Conservation (phyloP, 2,329 filamentous ascomycete genomes). For the Leptographium lundbergii region DNA sequence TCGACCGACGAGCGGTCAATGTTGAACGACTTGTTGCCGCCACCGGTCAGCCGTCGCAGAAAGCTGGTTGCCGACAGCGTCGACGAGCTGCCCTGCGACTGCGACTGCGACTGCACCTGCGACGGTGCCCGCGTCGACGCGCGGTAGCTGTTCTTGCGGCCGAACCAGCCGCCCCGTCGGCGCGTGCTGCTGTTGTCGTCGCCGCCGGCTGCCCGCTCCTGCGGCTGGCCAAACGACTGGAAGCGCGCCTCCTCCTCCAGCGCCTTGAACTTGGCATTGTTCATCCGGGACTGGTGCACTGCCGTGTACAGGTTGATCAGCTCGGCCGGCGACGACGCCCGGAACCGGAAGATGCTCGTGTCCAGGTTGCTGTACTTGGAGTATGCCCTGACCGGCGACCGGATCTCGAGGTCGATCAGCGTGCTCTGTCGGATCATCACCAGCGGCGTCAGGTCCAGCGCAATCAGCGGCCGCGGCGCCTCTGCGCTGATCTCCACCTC, state of each 20-base stretch:
- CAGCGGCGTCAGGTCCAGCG: conserved; percentile 78
- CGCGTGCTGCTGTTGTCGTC: conserved; percentile 24
- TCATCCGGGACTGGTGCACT: conserved; percentile 79
- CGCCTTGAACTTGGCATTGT: conserved; percentile 77
- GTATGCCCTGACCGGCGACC: conserved; percentile 65
- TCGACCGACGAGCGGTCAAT: conserved; percentile 67
- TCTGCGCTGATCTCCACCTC: conserved; percentile 19
- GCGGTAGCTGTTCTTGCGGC: conserved; percentile 52
- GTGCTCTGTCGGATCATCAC: conserved; percentile 86
- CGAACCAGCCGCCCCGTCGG: conserved; percentile 43
- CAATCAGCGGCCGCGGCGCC: conserved; percentile 38
- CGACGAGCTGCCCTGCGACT: conserved; percentile 58
- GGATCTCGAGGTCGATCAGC: conserved; percentile 84
- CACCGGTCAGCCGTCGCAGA: conserved; percentile 64
- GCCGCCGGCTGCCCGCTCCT: conserved; percentile 29
- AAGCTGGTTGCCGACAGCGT: conserved; percentile 60
- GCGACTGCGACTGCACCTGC: conserved; percentile 48
- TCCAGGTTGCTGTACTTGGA: conserved; percentile 56
- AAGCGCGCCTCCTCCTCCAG: conserved; percentile 54
- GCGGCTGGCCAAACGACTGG: conserved; percentile 56
- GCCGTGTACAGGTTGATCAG: conserved; percentile 73
- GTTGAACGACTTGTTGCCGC: conserved; percentile 57
- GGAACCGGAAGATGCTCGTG: conserved; percentile 75
- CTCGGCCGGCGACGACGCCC: conserved; percentile 62
- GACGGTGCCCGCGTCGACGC: conserved; percentile 48